Conservation (phyloP, 1,284 basidiomycete species). For the Anthracocystis walkeri region DNA sequence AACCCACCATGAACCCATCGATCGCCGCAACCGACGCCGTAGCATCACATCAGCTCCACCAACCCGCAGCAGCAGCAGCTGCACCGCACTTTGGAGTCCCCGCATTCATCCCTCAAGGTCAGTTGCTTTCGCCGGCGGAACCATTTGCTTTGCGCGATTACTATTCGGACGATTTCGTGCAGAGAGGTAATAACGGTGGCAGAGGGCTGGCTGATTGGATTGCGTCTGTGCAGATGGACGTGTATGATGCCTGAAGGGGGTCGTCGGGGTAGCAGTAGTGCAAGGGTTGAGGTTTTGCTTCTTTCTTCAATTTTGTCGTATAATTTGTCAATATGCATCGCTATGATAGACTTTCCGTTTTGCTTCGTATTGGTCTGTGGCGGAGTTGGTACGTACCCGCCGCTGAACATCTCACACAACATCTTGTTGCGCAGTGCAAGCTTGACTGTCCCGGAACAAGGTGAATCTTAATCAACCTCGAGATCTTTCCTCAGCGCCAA, state of each 20-base stretch:
- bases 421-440: too few species aligned
- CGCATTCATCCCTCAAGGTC: background rate
- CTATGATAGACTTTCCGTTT: too few species aligned
- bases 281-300: too few species aligned
- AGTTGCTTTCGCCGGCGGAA: constrained; percentile 22
- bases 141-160: constrained; percentile 32
- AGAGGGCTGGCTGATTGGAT: constrained; percentile 31
- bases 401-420: too few species aligned
- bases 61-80: background rate
- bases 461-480: too few species aligned
- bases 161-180: constrained; percentile 31
- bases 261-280: background rate
- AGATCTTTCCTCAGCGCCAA: too few species aligned
- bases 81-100: constrained; percentile 34
- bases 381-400: too few species aligned
- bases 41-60: background rate
- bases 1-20: background rate
- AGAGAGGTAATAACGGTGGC: constrained; percentile 3
- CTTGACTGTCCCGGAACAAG: too few species aligned
- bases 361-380: too few species aligned
- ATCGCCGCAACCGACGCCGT: background rate
- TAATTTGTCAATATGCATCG: too few species aligned
- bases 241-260: constrained; percentile 11
- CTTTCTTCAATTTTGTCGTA: background rate
- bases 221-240: constrained; percentile 24